Percentiles rank a stretch among this genome's conserved stretches.
These are phyloP conservation scores for Truncatella angustata DNA, from an alignment of 2,329 filamentous ascomycete species.

Conservation along the genomic window DNA sequence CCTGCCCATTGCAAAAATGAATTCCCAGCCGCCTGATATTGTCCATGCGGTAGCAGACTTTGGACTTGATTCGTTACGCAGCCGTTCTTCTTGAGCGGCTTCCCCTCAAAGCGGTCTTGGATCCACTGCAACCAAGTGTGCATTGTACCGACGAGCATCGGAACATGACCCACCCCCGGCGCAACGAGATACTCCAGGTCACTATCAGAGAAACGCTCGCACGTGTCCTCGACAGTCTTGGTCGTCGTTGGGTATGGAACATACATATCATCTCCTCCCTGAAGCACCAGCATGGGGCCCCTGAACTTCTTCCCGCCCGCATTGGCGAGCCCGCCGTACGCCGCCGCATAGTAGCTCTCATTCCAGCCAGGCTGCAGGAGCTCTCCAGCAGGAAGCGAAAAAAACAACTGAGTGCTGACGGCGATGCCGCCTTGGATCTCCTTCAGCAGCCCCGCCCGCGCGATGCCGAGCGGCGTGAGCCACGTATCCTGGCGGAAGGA, in stretches of 20 bases:
- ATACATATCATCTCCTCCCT: background rate
- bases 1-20: too few relatives aligned
- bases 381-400: background rate
- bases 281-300: background rate
- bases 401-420: background rate
- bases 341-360: background rate
- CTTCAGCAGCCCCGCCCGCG: background rate
- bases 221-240: conserved; percentile 1
- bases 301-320: background rate
- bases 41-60: too few relatives aligned
- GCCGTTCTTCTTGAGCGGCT: too few relatives aligned
- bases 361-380: background rate
- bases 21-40: too few relatives aligned
- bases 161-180: background rate
- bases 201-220: background rate
- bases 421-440: conserved; percentile 2
- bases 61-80: too few relatives aligned
- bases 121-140: conserved; percentile 9
- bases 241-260: background rate
- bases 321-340: background rate
- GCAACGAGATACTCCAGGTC: background rate
- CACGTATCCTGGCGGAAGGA: conserved; percentile 2
- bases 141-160: background rate
- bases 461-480: background rate
- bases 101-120: conserved; percentile 1